A percentile compares a stretch with the other conserved stretches of the same genome.
These are phyloP conservation scores for Metarhizium robertsii DNA, from an alignment of 2,329 filamentous ascomycete species.

Conservation along the genomic window DNA sequence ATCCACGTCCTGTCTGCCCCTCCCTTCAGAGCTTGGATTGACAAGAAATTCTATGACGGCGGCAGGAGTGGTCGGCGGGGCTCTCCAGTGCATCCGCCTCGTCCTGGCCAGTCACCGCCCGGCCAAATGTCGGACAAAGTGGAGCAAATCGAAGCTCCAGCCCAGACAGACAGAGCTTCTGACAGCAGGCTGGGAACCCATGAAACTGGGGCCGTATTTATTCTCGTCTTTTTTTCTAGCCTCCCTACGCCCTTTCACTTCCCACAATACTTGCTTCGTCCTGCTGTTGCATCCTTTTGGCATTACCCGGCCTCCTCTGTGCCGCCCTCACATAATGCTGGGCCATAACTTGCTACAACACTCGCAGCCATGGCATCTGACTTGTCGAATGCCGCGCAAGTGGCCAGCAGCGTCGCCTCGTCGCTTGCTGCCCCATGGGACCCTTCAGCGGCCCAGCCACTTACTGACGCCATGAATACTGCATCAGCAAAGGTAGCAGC, in stretches of 20 bases:
- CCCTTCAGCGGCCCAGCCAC: slow-evolving; percentile 20
- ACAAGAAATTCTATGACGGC: neutral
- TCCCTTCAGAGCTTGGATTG: neutral
- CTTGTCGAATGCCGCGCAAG: slow-evolving; percentile 26
- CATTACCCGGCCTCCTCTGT: slow-evolving; percentile 12
- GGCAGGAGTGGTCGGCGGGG: neutral
- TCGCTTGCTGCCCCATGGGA: slow-evolving; percentile 23
- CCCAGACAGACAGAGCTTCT: neutral
- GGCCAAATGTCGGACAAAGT: neutral
- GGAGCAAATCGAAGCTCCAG: neutral
- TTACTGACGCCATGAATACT: slow-evolving; percentile 28
- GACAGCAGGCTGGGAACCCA: slow-evolving; percentile 3
- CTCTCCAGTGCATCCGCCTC: neutral
- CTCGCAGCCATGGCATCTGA: slow-evolving; percentile 31
- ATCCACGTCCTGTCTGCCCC: slow-evolving; percentile 6
- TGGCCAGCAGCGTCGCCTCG: slow-evolving; percentile 23
- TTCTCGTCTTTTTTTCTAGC: slow-evolving; percentile 8
- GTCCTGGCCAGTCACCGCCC: neutral
- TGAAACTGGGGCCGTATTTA: slow-evolving; percentile 7
- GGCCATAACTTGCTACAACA: slow-evolving; percentile 19
- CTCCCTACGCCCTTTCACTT: slow-evolving; percentile 1
- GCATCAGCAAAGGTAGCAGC: slow-evolving; percentile 21
- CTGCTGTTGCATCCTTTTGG: neutral
- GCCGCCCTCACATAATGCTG: slow-evolving; percentile 26
- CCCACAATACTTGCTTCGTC: slow-evolving; percentile 8